Evolutionary conservation across 1,284 basidiomycete genomes (phyloP).

Genomic region (Vanrija sp.): DNA sequence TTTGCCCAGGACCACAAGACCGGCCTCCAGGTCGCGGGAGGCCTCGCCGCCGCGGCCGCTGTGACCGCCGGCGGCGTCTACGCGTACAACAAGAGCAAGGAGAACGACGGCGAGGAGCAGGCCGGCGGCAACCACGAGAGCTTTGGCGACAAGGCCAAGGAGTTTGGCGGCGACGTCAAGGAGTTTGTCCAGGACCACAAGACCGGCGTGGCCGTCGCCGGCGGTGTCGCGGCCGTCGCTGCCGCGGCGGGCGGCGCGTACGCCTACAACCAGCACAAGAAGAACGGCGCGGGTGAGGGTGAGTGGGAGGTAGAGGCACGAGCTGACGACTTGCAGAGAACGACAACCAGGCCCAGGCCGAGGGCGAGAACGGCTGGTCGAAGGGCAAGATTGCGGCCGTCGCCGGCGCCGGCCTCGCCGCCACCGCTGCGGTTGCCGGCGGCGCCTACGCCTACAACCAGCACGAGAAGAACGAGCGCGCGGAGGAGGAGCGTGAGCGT

Average conservation of each 20-base stretch:
- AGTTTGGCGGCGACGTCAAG: too few species aligned
- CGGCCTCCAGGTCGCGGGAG: neutral
- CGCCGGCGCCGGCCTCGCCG: constrained; percentile 1
- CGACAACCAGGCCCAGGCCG: neutral
- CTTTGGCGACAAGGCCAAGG: too few species aligned
- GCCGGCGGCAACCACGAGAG: too few species aligned
- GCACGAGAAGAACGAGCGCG: constrained; percentile 4
- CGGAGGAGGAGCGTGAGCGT: neutral
- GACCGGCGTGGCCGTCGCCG: neutral
- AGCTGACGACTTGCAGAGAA: neutral
- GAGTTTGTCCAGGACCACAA: neutral
- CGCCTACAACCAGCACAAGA: constrained; percentile 2
- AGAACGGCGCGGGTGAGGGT: neutral
- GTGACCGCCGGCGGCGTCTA: neutral
- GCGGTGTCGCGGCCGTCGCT: neutral
- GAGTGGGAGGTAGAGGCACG: neutral
- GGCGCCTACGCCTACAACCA: constrained; percentile 3
- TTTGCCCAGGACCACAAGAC: neutral
- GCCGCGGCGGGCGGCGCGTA: neutral
- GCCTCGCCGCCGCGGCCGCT: neutral
- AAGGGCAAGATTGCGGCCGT: constrained; percentile 10
- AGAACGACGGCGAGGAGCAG: neutral
- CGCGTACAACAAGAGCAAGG: constrained; percentile 1
- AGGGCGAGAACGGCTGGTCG: constrained; percentile 10
- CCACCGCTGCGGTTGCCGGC: neutral